Evolutionary conservation across 2,329 filamentous ascomycete genomes (phyloP).

Genomic region (Escovopsis sp.): DNA sequence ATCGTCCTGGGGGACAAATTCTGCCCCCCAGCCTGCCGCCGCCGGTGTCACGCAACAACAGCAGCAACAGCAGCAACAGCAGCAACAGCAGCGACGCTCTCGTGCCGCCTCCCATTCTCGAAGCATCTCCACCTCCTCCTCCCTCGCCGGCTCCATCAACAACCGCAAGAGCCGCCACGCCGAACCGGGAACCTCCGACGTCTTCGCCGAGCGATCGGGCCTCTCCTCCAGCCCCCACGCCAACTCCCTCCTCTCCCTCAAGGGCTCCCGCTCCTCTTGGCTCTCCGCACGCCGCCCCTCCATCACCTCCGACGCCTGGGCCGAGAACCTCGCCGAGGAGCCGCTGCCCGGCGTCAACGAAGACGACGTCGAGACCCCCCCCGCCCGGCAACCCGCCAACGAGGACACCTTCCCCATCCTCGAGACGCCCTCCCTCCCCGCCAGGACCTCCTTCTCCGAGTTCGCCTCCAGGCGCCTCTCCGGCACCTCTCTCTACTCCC

Average conservation of each 20-base stretch:
- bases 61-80: no score
- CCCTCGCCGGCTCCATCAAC: conserved; percentile 17
- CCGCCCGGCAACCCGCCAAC: conserved; percentile 20
- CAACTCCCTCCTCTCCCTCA: conserved; percentile 23
- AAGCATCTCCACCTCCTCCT: conserved; percentile 28
- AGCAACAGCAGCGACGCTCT: conserved; percentile 2
- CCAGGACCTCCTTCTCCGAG: conserved; percentile 34
- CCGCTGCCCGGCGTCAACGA: conserved; percentile 28
- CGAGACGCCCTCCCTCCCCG: conserved; percentile 23
- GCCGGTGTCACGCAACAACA: no score
- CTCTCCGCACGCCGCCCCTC: conserved; percentile 29
- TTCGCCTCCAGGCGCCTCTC: conserved; percentile 50
- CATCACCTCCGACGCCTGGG: conserved; percentile 24
- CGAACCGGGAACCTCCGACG: conserved; percentile 42
- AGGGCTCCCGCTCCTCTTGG: conserved; percentile 25
- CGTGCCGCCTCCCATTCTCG: conserved; percentile 16
- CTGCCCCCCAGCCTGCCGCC: no score
- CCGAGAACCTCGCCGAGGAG: conserved; percentile 21
- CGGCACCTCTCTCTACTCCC: conserved; percentile 56
- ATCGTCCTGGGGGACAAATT: no score
- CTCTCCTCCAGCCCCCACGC: conserved; percentile 47
- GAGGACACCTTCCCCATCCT: conserved; percentile 14
- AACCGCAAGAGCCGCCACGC: conserved; percentile 41
- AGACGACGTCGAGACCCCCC: conserved; percentile 30
- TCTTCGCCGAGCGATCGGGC: conserved; percentile 42